Percentiles rank a stretch among this genome's conserved stretches.
Evolutionary conservation across 2,329 filamentous ascomycete genomes (phyloP).

Genomic region (Colletotrichum acutatum): DNA sequence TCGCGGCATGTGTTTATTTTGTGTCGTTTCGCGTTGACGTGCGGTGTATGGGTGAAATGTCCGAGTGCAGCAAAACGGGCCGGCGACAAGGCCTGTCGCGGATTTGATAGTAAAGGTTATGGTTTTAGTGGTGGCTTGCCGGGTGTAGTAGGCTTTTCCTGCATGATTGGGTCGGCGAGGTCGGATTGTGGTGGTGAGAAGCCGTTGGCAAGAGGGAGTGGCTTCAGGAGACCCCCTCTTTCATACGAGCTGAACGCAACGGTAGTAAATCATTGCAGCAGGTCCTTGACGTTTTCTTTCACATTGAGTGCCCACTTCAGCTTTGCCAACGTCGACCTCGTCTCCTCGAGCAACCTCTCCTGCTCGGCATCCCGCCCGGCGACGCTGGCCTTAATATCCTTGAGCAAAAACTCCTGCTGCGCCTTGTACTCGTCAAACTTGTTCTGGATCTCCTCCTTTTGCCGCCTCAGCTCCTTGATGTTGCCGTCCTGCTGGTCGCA

Average conservation of each 20-base stretch:
- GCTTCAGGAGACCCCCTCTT: no score
- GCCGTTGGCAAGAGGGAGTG: background rate
- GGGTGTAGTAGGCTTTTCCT: background rate
- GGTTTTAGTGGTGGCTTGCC: background rate
- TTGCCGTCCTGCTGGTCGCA: slow-evolving; percentile 80
- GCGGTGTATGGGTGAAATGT: slow-evolving; percentile 9
- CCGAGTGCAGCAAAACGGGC: no score
- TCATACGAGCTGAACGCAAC: background rate
- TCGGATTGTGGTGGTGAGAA: background rate
- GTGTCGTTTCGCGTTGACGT: background rate
- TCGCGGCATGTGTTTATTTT: background rate
- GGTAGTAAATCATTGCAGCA: slow-evolving; percentile 52
- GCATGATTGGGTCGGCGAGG: background rate
- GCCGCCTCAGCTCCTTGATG: slow-evolving; percentile 66
- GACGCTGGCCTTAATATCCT: slow-evolving; percentile 68
- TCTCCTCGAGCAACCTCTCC: slow-evolving; percentile 65
- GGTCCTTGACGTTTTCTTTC: slow-evolving; percentile 69
- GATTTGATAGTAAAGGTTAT: background rate
- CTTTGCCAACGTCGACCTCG: slow-evolving; percentile 71
- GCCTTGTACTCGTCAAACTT: slow-evolving; percentile 74
- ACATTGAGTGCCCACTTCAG: slow-evolving; percentile 79
- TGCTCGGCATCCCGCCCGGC: slow-evolving; percentile 70
- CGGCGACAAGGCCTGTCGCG: background rate
- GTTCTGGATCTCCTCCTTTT: slow-evolving; percentile 70
- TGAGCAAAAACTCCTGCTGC: slow-evolving; percentile 70